phyloP scores from a whole-genome alignment of 768 basidiomycete genomes.

The Serpula lacrymans region DNA sequence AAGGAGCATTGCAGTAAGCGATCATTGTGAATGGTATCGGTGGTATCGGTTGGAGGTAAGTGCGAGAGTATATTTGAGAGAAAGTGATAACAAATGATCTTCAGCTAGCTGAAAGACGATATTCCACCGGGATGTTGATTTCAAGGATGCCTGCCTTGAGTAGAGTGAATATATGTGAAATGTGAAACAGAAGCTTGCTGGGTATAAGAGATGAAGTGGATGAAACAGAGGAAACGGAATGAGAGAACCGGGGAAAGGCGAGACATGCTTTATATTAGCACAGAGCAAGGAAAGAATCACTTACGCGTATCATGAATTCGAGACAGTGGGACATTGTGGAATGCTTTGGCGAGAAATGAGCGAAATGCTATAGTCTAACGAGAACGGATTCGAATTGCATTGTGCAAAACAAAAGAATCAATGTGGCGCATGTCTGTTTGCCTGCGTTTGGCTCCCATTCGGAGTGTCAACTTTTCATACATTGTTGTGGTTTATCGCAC shows the following conservation, averaged over 20 bases:
- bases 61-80: not conserved
- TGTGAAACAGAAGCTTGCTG: conserved; percentile 7
- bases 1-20: conserved; percentile 10
- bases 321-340: too few species aligned
- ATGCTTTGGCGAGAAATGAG: too few species aligned
- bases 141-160: conserved; percentile 20
- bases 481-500: too few species aligned
- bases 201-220: conserved; percentile 6
- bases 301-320: too few species aligned
- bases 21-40: conserved; percentile 4
- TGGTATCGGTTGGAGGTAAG: not conserved
- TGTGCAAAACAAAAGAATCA: too few species aligned
- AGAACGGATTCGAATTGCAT: too few species aligned
- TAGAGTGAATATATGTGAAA: conserved; percentile 8
- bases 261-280: conserved; percentile 18
- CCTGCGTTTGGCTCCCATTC: too few species aligned
- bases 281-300: conserved; percentile 1
- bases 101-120: conserved; percentile 14
- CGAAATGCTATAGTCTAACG: too few species aligned
- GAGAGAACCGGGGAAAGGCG: conserved; percentile 3
- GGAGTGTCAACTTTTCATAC: too few species aligned
- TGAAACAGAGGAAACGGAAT: conserved; percentile 8
- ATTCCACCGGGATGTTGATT: conserved; percentile 13
- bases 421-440: too few species aligned
- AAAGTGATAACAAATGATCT: conserved; percentile 3